Base-by-base conservation (phyloP, 1,139 yeast genomes). In the Hyphopichia khmerensis region DNA sequence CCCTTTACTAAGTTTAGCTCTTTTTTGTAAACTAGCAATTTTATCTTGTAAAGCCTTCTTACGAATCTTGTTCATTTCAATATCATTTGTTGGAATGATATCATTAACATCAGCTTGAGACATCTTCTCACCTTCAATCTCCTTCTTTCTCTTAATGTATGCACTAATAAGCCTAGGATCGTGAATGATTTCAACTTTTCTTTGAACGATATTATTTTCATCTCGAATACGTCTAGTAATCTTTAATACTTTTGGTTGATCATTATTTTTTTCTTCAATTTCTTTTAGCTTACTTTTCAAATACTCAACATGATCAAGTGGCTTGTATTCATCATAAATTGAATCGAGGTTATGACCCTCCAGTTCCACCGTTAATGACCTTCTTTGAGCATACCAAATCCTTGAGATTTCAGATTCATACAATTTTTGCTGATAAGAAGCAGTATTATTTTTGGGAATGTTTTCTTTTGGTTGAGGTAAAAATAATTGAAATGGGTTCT, bases 101-200 rank as follows among this genome's bases (percentile, higher is more conserved):
- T 84, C 85, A 43, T 86, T 93, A 37, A 74, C 75, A 45, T 79
- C 82, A n/a, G 76, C 75, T 50, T 65, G 69, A 51, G 65, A 67
- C 50, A 81, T 65, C 53, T 82, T 79, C 36, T 82, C 82, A 56
- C 80, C 95, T 53, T 89, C 95, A 40, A 85, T 70, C 54, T 79
- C 80, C 59, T 87, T 90, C 64, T 90, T 84, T 36, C 89, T 80
- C 52, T 79, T 82, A 47, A 91, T 75, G 60, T 93, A 93, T 2
- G 96, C 93, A 42, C 86, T 84, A 44, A 93, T 93, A 24, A 93
- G 83, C 41, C 91, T 77, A 1, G 96, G 95, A 59, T 93, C 98
- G 41, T 79, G 80, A 13, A 93, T 79, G 11, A 87, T 72, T 54
- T 90, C 95, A 5, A 86, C 82, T 47, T 79, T 81, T 57, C 97